These are phyloP conservation scores for Tothia fuscella DNA, from an alignment of 2,329 filamentous ascomycete genomes.

Conservation along the genomic window DNA sequence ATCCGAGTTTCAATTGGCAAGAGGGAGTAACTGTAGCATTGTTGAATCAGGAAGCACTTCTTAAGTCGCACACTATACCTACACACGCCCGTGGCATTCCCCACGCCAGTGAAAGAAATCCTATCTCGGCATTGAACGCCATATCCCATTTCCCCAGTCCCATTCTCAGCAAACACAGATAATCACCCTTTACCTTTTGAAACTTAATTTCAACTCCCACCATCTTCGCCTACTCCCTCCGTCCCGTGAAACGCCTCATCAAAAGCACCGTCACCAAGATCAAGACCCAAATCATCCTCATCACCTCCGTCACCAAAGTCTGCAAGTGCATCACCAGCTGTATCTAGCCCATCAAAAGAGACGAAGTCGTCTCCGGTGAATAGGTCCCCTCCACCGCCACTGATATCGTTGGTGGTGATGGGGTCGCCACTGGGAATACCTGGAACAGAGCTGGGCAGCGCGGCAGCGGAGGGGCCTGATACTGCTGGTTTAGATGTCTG, in stretches of 20 bases:
- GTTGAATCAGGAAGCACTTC: no score
- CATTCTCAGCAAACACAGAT: no score
- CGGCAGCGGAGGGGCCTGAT: slow-evolving; percentile 9
- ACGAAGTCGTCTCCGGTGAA: slow-evolving; percentile 41
- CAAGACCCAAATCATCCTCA: slow-evolving; percentile 48
- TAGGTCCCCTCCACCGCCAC: slow-evolving; percentile 6
- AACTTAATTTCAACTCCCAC: neutral
- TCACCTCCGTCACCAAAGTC: slow-evolving; percentile 29
- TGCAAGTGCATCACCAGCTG: slow-evolving; percentile 41
- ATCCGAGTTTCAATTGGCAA: no score
- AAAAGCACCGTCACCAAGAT: slow-evolving; percentile 70
- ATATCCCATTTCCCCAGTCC: no score
- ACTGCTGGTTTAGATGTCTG: neutral
- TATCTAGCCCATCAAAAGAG: slow-evolving; percentile 54
- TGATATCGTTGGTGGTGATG: slow-evolving; percentile 4
- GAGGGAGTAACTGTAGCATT: no score
- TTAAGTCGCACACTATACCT: no score
- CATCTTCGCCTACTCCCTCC: no score
- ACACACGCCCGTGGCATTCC: no score
- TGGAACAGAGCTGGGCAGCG: no score
- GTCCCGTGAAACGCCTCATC: slow-evolving; percentile 80
- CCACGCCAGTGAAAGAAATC: no score
- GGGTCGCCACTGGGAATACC: neutral
- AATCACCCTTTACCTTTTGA: neutral
- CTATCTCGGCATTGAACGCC: no score